A percentile compares a stretch with the other conserved stretches of the same genome.
Evolutionary conservation across 345 rosid genomes (phyloP).

Genomic region (Toxicodendron radicans): DNA sequence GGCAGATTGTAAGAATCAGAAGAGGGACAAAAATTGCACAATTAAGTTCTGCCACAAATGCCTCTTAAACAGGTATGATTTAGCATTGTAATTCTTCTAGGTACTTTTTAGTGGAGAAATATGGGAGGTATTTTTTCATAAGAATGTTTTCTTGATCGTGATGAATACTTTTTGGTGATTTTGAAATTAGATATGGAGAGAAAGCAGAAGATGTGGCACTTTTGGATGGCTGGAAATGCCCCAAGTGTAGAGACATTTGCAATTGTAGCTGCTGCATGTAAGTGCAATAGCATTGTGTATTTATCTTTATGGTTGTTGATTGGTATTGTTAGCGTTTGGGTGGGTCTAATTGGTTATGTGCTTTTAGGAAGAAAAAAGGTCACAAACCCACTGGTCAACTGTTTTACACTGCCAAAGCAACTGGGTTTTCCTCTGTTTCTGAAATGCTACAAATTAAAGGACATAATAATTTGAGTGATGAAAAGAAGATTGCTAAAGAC

Average conservation of each 20-base stretch:
- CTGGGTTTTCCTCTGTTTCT: slow-evolving; percentile 72
- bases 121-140: not conserved
- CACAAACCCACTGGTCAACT: slow-evolving; percentile 70
- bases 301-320: not conserved
- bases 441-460: slow-evolving; percentile 56
- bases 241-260: slow-evolving; percentile 77
- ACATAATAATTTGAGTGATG: slow-evolving; percentile 31
- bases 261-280: slow-evolving; percentile 87
- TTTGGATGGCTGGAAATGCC: slow-evolving; percentile 66
- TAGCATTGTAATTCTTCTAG: not conserved
- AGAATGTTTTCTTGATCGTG: not conserved
- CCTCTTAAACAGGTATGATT: slow-evolving; percentile 60
- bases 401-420: slow-evolving; percentile 55
- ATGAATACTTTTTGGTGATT: slow-evolving; percentile 6
- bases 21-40: slow-evolving; percentile 40
- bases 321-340: not conserved
- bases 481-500: slow-evolving; percentile 22
- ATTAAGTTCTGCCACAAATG: slow-evolving; percentile 68
- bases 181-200: slow-evolving; percentile 67
- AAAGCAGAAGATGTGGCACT: slow-evolving; percentile 48
- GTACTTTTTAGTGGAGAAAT: not conserved
- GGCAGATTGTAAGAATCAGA: slow-evolving; percentile 54
- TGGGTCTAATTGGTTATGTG: slow-evolving; percentile 14
- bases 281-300: slow-evolving; percentile 17
- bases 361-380: slow-evolving; percentile 71